Base-by-base conservation (phyloP, 345 rosid genomes). In the Euphorbia tirucalli region DNA sequence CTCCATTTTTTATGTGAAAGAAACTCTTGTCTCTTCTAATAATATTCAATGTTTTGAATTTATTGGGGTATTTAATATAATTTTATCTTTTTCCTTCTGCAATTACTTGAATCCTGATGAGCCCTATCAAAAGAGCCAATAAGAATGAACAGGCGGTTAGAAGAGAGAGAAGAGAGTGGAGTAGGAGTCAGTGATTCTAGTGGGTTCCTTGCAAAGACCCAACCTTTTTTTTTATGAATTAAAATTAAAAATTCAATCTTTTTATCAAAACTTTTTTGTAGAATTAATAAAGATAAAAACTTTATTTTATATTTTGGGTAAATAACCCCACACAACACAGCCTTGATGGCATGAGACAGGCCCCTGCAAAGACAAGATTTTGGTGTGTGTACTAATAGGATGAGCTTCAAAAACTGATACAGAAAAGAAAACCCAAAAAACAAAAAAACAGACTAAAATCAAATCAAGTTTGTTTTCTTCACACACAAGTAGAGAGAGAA, bases 91-190 rank as follows among this genome's bases (percentile, higher is more conserved):
- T 32, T 67, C 35, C 48, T 62, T 61, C 46, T 69, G 66, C 70
- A 46, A 60, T 83, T 79, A 76, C 85, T 78, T 81, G 75, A 75
- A 71, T 15, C 71, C 46, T 66, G 78, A 78, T 77, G 80, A 82
- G 75, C 43, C 69, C 78, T 79, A 79, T 72, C 69, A 68, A 81
- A 84, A 80, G 86, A 70, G 41, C 96, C 93, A 93, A 89, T 91
- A 57, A 76, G 70, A 81, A 86, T 71, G 72, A 85, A 77, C 89
- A 91, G 90, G 91, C 96, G 91, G 97, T 93, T 88, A 89, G 79
- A 77, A 69, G 81, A 80, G 87, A 83, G 79, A 76, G 80, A n/a
- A n/a, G 81, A 39, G 74, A 78, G 75, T 57, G 90, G 88, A 90
- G 88, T 80, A 63, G 89, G 93, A 87, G 84, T 85, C 83, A 78